Evolutionary conservation across 768 basidiomycete genomes (phyloP), one percentile per base, ranked within the genome.

Genomic region (Lyophyllum decastes): DNA sequence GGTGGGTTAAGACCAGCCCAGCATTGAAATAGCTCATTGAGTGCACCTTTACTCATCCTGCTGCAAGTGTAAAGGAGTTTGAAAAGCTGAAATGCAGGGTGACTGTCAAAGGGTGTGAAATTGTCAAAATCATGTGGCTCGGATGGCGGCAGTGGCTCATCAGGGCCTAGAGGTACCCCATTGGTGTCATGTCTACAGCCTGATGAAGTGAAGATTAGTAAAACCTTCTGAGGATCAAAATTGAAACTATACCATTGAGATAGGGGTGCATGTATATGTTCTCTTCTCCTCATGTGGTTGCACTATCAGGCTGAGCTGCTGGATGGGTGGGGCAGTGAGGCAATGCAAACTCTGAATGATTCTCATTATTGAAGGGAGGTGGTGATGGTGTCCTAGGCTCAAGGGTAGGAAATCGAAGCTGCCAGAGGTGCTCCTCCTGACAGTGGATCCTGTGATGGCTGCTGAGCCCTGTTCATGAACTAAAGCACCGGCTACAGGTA

Each of bases 1-100:
- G 35, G 35, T 2, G 55, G 68, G 69, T 53, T 52, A 17, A 46
- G 24, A 0, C 46, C 57, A 2, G 21, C 47, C 57, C 57, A 58
- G 12, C 52, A 40, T 44, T 58, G 57, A 35, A 58, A 53, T 2
- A 58, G 40, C 19, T 58, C 47, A 45, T 57, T 30, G 33, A 61
- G 33, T 9, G 33, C 44, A 10, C 51, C 25, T 6, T 40, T 26
- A 6, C 51, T 38, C 50, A 56, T 53, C 22, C 56, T 35, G 16
- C 33, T 38, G 11, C 24, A 26, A 8, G 25, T 17, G 30, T 53
- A 61, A 8, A 61, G 45, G 10, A 61, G 40, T 19, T 61, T 49
- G 0, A 54, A 49, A 4, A 49, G 17, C 38, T 45, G 24, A 44
- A 49, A 57, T 27, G 52, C 30, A 19, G 52, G 24, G 0, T 19